These are phyloP conservation scores for Omphalea diandra DNA, from an alignment of 441 rosid genomes.

Conservation along the genomic window DNA sequence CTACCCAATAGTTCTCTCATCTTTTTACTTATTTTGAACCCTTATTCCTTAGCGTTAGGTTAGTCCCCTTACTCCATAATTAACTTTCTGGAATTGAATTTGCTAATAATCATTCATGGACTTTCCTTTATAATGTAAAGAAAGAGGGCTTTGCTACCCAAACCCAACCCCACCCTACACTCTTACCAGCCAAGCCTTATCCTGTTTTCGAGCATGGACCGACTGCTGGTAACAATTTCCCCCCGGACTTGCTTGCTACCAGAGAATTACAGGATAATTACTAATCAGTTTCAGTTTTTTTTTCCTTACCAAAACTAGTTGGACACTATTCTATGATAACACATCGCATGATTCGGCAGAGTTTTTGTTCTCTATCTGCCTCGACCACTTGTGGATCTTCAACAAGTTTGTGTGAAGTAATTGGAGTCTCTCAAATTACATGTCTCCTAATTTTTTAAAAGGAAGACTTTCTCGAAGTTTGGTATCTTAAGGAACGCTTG, in stretches of 20 bases:
- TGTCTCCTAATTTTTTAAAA: too few species aligned
- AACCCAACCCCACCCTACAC: background rate
- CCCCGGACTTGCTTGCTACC: too few species aligned
- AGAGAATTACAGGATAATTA: background rate
- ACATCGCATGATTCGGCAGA: background rate
- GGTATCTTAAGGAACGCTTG: too few species aligned
- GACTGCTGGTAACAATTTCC: background rate
- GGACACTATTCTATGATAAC: background rate
- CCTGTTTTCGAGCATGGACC: constrained; percentile 10
- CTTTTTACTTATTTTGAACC: too few species aligned
- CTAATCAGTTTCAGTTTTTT: background rate
- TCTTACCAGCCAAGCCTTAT: background rate
- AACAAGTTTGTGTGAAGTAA: too few species aligned
- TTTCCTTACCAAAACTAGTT: background rate
- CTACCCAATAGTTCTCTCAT: too few species aligned
- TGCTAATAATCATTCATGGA: background rate
- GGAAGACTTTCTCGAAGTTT: too few species aligned
- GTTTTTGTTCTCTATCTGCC: background rate
- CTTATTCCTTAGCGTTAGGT: background rate
- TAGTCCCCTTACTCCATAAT: background rate
- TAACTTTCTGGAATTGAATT: background rate
- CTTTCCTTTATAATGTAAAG: background rate
- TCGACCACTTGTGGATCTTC: too few species aligned
- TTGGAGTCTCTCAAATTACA: too few species aligned
- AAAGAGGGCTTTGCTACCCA: background rate